Base-by-base conservation (phyloP, 1,139 yeast genomes). In the Yamadazyma atmosphaerica region DNA sequence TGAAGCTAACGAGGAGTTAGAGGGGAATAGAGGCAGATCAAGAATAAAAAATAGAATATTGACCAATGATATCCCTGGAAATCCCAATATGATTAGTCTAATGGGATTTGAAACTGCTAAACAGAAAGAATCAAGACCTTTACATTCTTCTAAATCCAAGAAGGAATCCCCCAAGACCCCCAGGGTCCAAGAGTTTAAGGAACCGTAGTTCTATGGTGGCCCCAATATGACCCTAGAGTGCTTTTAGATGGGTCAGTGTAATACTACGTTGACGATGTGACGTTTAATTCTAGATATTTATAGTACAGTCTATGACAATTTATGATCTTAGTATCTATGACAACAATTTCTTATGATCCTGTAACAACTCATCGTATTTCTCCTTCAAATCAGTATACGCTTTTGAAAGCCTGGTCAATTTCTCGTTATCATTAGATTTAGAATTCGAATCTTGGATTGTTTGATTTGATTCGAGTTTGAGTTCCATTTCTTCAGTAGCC, bases 371-470 rank as follows among this genome's bases (percentile, higher is more conserved):
- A 49, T 83, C 86, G 52, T 84, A 83, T 61, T 79, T 74, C 23
- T 64, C 58, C 55, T 83, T 74, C 47, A 85, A 60, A 26, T 79
- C 82, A 11, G 64, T 61, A 59, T 83, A 83, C 1, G 86, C 87
- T 25, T 65, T 58, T 1, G 81, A 73, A 25, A 82, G 65, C 44
- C 69, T 69, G 12, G 62, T 60, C 21, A 83, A 58, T 45, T 81
- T 74, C 16, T 37, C 47, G 18, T 26, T 32, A 19, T 36, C 43
- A 13, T 8, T 26, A n/a, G 26, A 14, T n/a, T 15, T 32, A 31
- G 19, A 33, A 23, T 33, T 40, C 12, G 55, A 33, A 13, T 43
- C 37, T 6, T 11, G 19, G 35, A 78, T 68, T 25, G 64, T 57
- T 6, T 71, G 60, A 13, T 50, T 55, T 1, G 72, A 54, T 28